Conservation (phyloP, 2,329 filamentous ascomycete genomes). For the Septoria linicola region DNA sequence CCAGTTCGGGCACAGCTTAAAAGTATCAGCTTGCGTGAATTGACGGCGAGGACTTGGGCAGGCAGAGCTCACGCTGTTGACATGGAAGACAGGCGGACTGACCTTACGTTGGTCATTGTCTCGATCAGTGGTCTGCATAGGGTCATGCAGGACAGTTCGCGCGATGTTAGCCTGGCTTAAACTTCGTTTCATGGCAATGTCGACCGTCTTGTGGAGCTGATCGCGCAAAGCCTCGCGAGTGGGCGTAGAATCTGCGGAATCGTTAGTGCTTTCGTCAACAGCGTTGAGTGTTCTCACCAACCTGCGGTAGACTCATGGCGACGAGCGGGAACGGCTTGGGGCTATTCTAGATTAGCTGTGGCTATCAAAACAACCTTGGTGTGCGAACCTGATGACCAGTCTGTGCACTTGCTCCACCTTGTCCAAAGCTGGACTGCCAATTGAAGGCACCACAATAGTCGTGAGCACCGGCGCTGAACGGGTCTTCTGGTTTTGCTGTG, state of each 20-base stretch:
- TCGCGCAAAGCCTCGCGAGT: constrained; percentile 30
- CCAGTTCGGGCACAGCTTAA: constrained; percentile 8
- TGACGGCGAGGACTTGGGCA: background rate
- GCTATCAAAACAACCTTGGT: background rate
- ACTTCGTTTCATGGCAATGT: constrained; percentile 31
- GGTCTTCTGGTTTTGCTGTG: constrained; percentile 1
- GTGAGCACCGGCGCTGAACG: background rate
- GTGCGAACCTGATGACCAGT: background rate
- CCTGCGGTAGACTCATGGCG: background rate
- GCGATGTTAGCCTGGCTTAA: constrained; percentile 30
- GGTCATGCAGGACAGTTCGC: constrained; percentile 37
- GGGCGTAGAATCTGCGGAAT: constrained; percentile 8
- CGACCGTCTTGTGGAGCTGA: constrained; percentile 33
- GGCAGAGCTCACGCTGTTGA: background rate
- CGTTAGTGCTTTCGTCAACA: background rate
- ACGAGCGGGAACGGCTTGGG: background rate
- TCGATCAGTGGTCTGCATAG: constrained; percentile 24
- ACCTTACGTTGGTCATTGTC: background rate
- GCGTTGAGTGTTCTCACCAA: too few species aligned
- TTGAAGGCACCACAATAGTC: background rate
- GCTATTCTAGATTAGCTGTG: background rate
- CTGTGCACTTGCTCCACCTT: background rate
- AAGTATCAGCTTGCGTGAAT: constrained; percentile 1
- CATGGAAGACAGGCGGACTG: constrained; percentile 1
- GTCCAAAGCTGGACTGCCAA: background rate